Base-by-base conservation (phyloP, 2,329 filamentous ascomycete species). In the Claviceps purpurea region DNA sequence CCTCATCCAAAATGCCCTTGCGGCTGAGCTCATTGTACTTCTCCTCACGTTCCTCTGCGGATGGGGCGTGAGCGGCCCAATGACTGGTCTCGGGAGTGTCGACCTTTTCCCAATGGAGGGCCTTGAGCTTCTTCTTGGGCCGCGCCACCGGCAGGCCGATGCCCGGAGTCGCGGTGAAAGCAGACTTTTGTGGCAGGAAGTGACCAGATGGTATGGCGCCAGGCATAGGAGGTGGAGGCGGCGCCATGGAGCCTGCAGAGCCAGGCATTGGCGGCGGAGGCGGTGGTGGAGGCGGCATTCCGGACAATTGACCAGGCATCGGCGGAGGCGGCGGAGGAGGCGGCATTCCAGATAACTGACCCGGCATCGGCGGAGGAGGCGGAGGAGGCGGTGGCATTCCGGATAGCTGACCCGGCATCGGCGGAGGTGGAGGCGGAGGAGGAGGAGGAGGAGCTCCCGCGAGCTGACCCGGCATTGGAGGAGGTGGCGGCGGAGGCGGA, bases 111-210 rank as follows among this genome's bases (percentile, higher is more conserved):
- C 93, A 97, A 72, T 98, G 93, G 59, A 98, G 77, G 54, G 91
- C 91, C 81, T 98, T 98, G 68, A 98, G 88, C 76, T 97, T 98
- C 82, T 95, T 97, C 79, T 96, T 97, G 22, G 93, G 89, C 60
- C 91, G 77, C 50, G 89, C 87, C 55, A 89, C 86, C 39, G 88
- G 84, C 61, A 95, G 71, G 44, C 84, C 81, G 59, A 88, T 74
- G 7, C 80, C 78, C 22, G 69, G 62, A 11, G 81, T 70, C 14
- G 76, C 64, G 20, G 73, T 70, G 55, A 79, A 77, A 53, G 74
- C 73, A 37, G 77, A 74, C 58, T 80, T 74, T 57, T 84, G 79
- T 47, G 82, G 77, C 56, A 95, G 70, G 71, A 86, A 96, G 56
- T 88, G 84, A 7, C 87, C 87, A 52, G 85, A 82, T 39, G 50